phyloP scores from a whole-genome alignment of 768 basidiomycete genomes.

The Cubamyces lactineus region DNA sequence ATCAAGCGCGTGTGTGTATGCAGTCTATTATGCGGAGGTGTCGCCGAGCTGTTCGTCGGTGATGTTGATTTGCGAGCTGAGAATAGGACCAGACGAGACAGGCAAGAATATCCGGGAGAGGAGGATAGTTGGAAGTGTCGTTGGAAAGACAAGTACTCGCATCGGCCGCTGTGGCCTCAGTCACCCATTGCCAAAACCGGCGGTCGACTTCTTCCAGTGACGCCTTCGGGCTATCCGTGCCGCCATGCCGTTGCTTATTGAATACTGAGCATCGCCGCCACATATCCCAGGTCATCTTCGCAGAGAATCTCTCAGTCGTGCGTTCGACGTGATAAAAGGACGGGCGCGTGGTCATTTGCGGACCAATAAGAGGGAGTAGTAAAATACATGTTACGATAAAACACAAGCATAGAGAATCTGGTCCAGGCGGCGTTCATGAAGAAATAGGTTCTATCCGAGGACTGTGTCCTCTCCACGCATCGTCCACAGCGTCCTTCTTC shows the following conservation, averaged over 20 bases:
- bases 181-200: neutral
- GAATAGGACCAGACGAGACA: neutral
- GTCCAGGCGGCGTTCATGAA: neutral
- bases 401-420: neutral
- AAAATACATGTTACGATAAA: conserved; percentile 10
- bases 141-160: neutral
- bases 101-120: neutral
- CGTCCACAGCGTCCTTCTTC: conserved; percentile 39
- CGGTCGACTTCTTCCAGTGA: neutral
- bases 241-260: neutral
- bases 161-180: conserved; percentile 2
- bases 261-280: too few relatives aligned
- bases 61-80: neutral
- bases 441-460: conserved; percentile 11
- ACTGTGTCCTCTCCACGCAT: conserved; percentile 33
- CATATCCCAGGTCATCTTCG: too few relatives aligned
- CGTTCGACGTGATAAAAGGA: too few relatives aligned
- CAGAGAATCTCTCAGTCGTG: too few relatives aligned
- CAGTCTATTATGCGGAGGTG: neutral
- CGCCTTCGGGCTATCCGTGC: neutral
- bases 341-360: too few relatives aligned
- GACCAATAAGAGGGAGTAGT: too few relatives aligned
- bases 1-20: neutral
- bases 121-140: neutral
- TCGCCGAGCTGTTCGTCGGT: neutral